Percentiles rank a stretch among this genome's conserved stretches.
Conservation (phyloP, 345 rosid genomes). For the Pugionium cornutum region DNA sequence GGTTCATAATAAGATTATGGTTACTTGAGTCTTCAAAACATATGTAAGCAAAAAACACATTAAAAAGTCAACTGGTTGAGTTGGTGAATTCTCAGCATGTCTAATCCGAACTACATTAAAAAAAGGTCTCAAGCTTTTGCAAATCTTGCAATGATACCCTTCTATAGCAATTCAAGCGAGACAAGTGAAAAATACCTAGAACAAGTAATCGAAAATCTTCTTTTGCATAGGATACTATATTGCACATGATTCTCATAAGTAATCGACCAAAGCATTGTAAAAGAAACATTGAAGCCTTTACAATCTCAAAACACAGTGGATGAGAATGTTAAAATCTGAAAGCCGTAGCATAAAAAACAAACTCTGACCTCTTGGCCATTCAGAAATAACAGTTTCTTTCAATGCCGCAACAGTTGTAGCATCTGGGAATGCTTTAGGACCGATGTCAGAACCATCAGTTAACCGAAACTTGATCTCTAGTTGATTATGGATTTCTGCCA, state of each 20-base stretch:
- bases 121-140: background rate
- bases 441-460: conserved; percentile 90
- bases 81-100: background rate
- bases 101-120: background rate
- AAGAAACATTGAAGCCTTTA: conserved; percentile 9
- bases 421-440: conserved; percentile 81
- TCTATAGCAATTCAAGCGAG: background rate
- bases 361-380: conserved; percentile 91
- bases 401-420: conserved; percentile 81
- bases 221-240: background rate
- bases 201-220: background rate
- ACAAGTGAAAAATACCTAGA: background rate
- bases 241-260: conserved; percentile 12
- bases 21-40: background rate
- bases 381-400: conserved; percentile 90
- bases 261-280: background rate
- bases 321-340: background rate
- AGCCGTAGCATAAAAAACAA: background rate
- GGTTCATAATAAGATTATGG: background rate
- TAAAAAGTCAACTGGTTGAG: too few relatives aligned
- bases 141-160: background rate
- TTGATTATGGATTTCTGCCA: conserved; percentile 83
- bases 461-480: conserved; percentile 91
- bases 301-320: background rate
- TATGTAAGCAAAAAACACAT: background rate